These are phyloP conservation scores for Colletotrichum godetiae DNA, from an alignment of 2,329 filamentous ascomycete species.

Conservation along the genomic window DNA sequence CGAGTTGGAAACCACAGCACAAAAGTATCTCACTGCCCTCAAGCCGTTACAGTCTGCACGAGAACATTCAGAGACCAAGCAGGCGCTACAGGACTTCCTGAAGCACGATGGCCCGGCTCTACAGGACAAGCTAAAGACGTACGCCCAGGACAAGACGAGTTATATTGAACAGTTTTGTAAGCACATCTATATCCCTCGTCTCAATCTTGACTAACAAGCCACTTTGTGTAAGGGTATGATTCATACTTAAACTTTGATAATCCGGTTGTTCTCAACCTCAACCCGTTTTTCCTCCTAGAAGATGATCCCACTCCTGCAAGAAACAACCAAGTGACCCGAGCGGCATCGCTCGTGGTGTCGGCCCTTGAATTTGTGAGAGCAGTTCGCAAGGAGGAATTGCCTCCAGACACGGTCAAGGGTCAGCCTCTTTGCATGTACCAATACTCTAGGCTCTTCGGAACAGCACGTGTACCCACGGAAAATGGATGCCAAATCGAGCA, in stretches of 20 bases:
- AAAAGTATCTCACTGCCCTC: slow-evolving; percentile 83
- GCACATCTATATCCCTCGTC: not conserved
- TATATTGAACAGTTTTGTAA: slow-evolving; percentile 99
- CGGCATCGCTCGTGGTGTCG: slow-evolving; percentile 91
- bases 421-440: slow-evolving; percentile 97
- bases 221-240: slow-evolving; percentile 81
- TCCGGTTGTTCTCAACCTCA: slow-evolving; percentile 95
- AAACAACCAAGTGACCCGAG: slow-evolving; percentile 95
- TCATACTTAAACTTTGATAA: slow-evolving; percentile 99
- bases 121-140: slow-evolving; percentile 90
- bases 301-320: slow-evolving; percentile 96
- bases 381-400: slow-evolving; percentile 90
- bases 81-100: slow-evolving; percentile 86
- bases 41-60: slow-evolving; percentile 83
- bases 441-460: slow-evolving; percentile 94
- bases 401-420: slow-evolving; percentile 86
- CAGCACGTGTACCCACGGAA: slow-evolving; percentile 91
- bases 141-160: slow-evolving; percentile 90
- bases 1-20: slow-evolving; percentile 81
- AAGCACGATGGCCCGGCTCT: slow-evolving; percentile 83
- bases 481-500: slow-evolving; percentile 96
- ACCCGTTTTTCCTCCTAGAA: slow-evolving; percentile 96
- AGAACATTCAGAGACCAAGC: slow-evolving; percentile 85
- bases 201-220: not conserved
- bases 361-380: slow-evolving; percentile 92